Evolutionary conservation across 257 asterid genomes (phyloP), one percentile per base, ranked within the genome.

Genomic region (Capsicum pubescens): DNA sequence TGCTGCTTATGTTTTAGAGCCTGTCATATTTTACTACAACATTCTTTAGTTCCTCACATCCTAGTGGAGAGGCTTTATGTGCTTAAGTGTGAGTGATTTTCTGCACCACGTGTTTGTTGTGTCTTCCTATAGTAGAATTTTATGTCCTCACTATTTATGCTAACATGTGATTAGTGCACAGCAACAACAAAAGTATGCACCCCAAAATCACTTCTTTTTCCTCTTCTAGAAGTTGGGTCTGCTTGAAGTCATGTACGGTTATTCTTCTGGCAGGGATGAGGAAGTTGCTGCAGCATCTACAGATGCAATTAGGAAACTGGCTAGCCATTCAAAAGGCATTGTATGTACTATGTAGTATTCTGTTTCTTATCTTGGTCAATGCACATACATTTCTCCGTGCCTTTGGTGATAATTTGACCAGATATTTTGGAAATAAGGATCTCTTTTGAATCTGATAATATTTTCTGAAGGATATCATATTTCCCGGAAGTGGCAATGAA

Each of bases 221-320:
- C 14, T 50, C 81, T 74, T 21, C 81, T 74, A 21, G 81, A 74
- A 50, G 8, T 77, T 15, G 16, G 50, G 15, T 77, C 64, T 77
- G 82, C 50, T 77, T 77, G 50, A 26, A 77, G 50, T 77, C 81
- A 77, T 52, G 81, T 77, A 15, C 48, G 26, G 48, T 21, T 54
- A 54, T 32, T 77, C 61, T 54, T 77, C 64, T 54, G 81, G 66
- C 79, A 95, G 99, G 68, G 97, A 95, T 89, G 99, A 93, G 83
- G 92, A 85, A 90, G 99, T 93, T 83, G 97, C 97, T 79, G 74
- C 97, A 72, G 92, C 98, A 88, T 89, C 99, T 64, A 82, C 87
- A 8, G 92, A 90, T 83, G 96, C 97, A 85, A 89, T 94, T 64
- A 88, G 70, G 87, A 82, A 50, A 80, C 88, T 97, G 87, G 97